Evolutionary conservation across 768 basidiomycete genomes (phyloP).

Genomic region (Gymnopilus junonius): DNA sequence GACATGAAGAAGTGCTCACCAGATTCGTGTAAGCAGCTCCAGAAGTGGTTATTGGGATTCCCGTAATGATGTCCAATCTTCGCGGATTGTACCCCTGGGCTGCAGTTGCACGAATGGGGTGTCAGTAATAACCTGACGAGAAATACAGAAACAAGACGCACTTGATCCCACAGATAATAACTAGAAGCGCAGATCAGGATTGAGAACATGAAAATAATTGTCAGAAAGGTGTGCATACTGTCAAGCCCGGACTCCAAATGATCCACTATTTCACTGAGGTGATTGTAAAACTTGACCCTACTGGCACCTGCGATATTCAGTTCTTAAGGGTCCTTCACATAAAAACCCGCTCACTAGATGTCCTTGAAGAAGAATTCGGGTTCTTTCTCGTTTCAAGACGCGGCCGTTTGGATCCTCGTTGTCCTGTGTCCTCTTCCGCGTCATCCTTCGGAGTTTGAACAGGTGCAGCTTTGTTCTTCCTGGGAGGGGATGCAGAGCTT

Average conservation of each 20-base stretch:
- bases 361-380: background rate
- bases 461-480: background rate
- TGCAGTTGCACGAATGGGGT: constrained; percentile 25
- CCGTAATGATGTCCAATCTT: constrained; percentile 79
- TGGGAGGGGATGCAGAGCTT: background rate
- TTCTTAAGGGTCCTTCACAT: background rate
- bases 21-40: constrained; percentile 70
- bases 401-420: background rate
- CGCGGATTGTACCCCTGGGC: constrained; percentile 72
- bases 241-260: constrained; percentile 20
- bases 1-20: constrained; percentile 39
- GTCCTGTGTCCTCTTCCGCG: no score
- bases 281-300: constrained; percentile 22
- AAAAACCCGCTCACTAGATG: background rate
- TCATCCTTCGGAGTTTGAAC: no score
- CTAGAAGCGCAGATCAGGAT: constrained; percentile 36
- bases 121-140: background rate
- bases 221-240: constrained; percentile 1
- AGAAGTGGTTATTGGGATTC: constrained; percentile 83
- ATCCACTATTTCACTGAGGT: constrained; percentile 19
- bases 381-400: background rate
- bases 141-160: constrained; percentile 31
- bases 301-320: background rate
- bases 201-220: background rate
- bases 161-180: constrained; percentile 90